Percentiles rank a stretch among this genome's conserved stretches.
These are phyloP conservation scores for Paraphaeosphaeria minitans DNA, from an alignment of 2,329 filamentous ascomycete species.

Conservation along the genomic window DNA sequence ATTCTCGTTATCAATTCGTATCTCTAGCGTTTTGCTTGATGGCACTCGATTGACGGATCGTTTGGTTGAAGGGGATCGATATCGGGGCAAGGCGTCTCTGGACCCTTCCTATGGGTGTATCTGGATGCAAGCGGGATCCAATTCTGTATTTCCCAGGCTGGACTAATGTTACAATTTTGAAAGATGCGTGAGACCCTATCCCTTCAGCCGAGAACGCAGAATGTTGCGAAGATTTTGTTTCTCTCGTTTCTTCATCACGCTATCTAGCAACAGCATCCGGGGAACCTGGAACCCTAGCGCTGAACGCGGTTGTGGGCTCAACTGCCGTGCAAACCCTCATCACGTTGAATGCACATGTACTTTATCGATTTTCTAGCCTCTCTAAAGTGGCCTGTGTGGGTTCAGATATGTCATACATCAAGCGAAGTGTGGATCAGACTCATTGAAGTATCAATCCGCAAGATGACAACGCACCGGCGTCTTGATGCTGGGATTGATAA, in stretches of 20 bases:
- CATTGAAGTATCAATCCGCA: no score
- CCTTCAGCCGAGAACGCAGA: background rate
- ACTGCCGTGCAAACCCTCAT: no score
- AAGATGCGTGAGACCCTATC: background rate
- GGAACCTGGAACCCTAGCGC: background rate
- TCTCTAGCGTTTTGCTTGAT: slow-evolving; percentile 33
- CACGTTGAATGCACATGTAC: no score
- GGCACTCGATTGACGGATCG: slow-evolving; percentile 19
- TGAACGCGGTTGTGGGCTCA: background rate
- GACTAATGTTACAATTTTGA: slow-evolving; percentile 7
- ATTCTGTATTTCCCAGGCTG: slow-evolving; percentile 1
- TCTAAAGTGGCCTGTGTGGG: no score
- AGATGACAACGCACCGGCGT: no score
- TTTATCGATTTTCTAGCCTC: no score
- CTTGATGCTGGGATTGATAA: no score
- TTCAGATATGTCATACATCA: no score
- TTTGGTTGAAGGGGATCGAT: slow-evolving; percentile 3
- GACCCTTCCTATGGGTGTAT: slow-evolving; percentile 4
- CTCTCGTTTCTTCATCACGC: background rate
- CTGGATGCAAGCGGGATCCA: background rate
- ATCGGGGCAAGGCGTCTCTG: slow-evolving; percentile 6
- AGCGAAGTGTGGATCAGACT: no score
- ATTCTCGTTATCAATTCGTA: slow-evolving; percentile 29
- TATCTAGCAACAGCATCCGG: background rate
- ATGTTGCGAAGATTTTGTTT: background rate